Conservation (phyloP, 768 basidiomycete genomes). For the Boletus coccyginus region DNA sequence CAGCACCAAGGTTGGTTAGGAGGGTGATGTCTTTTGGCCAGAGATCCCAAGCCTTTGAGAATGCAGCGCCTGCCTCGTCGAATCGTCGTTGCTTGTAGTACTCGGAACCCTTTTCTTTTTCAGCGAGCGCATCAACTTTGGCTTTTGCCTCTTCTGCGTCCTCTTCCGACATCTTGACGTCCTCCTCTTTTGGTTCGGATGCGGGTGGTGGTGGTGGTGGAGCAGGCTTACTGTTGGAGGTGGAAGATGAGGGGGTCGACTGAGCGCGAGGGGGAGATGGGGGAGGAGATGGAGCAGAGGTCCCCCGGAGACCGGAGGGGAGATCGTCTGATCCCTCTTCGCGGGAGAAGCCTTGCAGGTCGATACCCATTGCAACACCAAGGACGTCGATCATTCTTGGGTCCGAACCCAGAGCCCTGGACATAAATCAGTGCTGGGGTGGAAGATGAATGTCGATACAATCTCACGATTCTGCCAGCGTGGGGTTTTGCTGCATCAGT, state of each 20-base stretch:
- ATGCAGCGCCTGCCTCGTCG: slow-evolving; percentile 69
- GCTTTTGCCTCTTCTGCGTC: slow-evolving; percentile 68
- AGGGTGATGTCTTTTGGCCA: slow-evolving; percentile 94
- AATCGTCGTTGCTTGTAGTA: slow-evolving; percentile 89
- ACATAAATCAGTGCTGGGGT: slow-evolving; percentile 6
- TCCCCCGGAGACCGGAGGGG: slow-evolving; percentile 53
- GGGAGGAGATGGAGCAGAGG: slow-evolving; percentile 21
- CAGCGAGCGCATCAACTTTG: slow-evolving; percentile 75
- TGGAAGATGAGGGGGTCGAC: slow-evolving; percentile 39
- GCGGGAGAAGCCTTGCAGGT: slow-evolving; percentile 82
- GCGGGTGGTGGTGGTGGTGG: slow-evolving; percentile 41
- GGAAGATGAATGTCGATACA: background rate
- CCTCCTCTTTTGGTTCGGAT: slow-evolving; percentile 45
- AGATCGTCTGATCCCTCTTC: slow-evolving; percentile 82
- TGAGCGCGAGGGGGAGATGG: slow-evolving; percentile 28
- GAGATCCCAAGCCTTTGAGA: slow-evolving; percentile 86
- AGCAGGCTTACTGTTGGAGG: slow-evolving; percentile 39
- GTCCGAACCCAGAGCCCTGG: slow-evolving; percentile 60
- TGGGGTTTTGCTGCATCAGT: slow-evolving; percentile 66
- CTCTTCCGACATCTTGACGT: slow-evolving; percentile 64
- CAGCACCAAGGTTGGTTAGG: slow-evolving; percentile 88
- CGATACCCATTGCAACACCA: slow-evolving; percentile 90
- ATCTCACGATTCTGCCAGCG: slow-evolving; percentile 55
- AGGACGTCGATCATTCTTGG: slow-evolving; percentile 93
- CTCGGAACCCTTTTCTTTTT: slow-evolving; percentile 75